Evolutionary conservation across 1,284 basidiomycete species (phyloP).

Genomic region (Mycosarcoma maydis): DNA sequence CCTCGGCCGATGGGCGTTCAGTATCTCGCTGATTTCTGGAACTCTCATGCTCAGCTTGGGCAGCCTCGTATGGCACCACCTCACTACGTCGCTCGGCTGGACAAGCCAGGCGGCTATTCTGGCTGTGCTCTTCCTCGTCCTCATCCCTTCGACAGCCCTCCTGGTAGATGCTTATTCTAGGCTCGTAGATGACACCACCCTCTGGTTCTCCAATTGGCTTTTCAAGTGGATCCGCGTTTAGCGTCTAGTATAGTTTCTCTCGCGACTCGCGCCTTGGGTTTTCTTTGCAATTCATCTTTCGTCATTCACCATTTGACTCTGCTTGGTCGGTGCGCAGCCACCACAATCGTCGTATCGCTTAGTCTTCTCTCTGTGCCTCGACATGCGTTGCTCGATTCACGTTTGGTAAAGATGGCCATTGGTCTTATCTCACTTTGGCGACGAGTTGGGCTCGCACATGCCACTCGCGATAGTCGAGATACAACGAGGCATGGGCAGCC

Average conservation of each 20-base stretch:
- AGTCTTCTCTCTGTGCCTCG: too few species aligned
- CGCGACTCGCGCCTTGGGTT: too few species aligned
- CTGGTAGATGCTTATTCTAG: slow-evolving; percentile 31
- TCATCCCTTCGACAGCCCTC: slow-evolving; percentile 29
- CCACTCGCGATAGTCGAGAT: too few species aligned
- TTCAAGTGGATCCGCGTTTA: slow-evolving; percentile 43
- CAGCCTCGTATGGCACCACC: slow-evolving; percentile 23
- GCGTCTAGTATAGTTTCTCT: too few species aligned
- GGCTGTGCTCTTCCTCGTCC: slow-evolving; percentile 22
- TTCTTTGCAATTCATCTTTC: background rate
- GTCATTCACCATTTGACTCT: too few species aligned
- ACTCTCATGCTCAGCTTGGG: slow-evolving; percentile 52
- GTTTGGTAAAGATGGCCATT: too few species aligned
- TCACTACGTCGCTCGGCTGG: slow-evolving; percentile 18
- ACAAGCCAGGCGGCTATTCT: slow-evolving; percentile 15
- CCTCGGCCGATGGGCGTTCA: slow-evolving; percentile 44
- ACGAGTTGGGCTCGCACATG: too few species aligned
- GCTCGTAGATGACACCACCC: slow-evolving; percentile 32
- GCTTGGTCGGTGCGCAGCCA: too few species aligned
- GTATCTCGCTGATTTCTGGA: slow-evolving; percentile 48
- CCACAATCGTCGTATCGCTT: too few species aligned
- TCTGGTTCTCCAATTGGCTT: slow-evolving; percentile 32
- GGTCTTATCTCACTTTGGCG: too few species aligned
- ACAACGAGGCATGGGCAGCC: too few species aligned
- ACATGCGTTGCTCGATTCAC: too few species aligned